Base-by-base conservation (phyloP, 352 stramenopile species). In the Globisporangium perplexum region DNA sequence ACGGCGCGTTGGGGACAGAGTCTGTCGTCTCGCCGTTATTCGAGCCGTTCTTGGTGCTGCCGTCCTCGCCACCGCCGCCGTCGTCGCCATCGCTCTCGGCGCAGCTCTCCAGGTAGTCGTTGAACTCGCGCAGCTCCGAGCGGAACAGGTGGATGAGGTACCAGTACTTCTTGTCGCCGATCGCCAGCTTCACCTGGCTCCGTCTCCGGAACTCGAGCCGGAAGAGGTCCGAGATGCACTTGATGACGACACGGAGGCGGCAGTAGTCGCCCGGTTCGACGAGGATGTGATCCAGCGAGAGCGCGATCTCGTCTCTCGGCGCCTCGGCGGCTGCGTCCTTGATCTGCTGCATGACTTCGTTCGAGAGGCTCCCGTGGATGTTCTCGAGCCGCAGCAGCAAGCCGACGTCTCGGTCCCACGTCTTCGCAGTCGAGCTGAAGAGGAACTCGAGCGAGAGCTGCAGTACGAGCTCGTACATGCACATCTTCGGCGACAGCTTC, bases 111-210 rank as follows among this genome's bases (percentile, higher is more conserved):
- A 71, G 7, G 63, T 53, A 46, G 24, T 62, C 71, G 50, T 84
- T 80, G 11, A 79, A 67, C 23, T 68, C 62, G 44, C 72, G 72
- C 22, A 88, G 33, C 22, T 78, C 66, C 3, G 57, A 53, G 14
- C 67, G 66, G 18, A 83, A 75, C 15, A 64, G 49, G 45, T 78
- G 64, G 44, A 86, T 62, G 5, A 88, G 59, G 1, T 50, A 46
- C 48, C 67, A 59, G 50, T 83, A 88, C 47, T 71, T 76, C 47
- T 86, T 88, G 20, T 83, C 71, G 15, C 71, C 69, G 5, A 75
- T 20, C 6, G 56, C 58, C 3, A 55, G 50, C 4, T 47, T 65
- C 0, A 73, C 60, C 20, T 71, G 62, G 36, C 51, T 63, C 46
- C 77, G 63, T 18, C 72, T 61, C 54, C 77, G 73, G 33, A 56